phyloP scores from a whole-genome alignment of 2,329 filamentous ascomycete genomes.

The Cladophialophora bantiana region DNA sequence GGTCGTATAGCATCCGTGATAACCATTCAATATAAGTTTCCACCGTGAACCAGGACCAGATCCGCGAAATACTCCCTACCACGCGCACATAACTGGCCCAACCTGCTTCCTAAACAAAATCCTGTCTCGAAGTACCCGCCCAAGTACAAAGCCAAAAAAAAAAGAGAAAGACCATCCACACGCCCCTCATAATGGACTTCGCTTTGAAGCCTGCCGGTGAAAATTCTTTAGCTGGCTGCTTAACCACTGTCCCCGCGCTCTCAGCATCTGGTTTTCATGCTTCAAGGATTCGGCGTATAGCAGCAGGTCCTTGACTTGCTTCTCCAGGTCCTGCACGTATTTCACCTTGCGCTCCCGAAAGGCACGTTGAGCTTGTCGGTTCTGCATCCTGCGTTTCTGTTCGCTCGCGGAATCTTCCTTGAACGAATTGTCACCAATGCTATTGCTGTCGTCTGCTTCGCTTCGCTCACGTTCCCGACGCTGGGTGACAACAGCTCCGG shows the following conservation, averaged over 20 bases:
- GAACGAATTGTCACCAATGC: not conserved
- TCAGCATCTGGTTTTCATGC: conserved; percentile 3
- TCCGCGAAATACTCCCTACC: too few species aligned
- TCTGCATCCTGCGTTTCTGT: not conserved
- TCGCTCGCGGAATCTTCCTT: not conserved
- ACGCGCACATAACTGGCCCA: too few species aligned
- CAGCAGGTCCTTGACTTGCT: not conserved
- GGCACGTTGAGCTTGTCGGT: not conserved
- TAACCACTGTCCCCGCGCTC: not conserved
- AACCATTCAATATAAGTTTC: too few species aligned
- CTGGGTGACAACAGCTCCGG: not conserved
- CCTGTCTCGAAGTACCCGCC: too few species aligned
- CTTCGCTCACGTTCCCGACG: not conserved
- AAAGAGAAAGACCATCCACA: not conserved
- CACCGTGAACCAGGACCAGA: too few species aligned
- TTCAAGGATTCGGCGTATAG: not conserved
- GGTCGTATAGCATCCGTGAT: too few species aligned
- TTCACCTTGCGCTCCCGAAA: not conserved
- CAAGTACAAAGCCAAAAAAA: not conserved
- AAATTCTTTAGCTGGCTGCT: not conserved
- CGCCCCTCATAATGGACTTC: not conserved
- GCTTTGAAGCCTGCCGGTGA: not conserved
- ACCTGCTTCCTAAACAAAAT: too few species aligned
- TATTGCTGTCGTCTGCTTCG: not conserved
- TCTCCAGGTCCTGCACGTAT: not conserved